A percentile compares a stretch with the other conserved stretches of the same genome.
Evolutionary conservation across 2,329 filamentous ascomycete genomes (phyloP).

Genomic region (Talaromyces sp.): DNA sequence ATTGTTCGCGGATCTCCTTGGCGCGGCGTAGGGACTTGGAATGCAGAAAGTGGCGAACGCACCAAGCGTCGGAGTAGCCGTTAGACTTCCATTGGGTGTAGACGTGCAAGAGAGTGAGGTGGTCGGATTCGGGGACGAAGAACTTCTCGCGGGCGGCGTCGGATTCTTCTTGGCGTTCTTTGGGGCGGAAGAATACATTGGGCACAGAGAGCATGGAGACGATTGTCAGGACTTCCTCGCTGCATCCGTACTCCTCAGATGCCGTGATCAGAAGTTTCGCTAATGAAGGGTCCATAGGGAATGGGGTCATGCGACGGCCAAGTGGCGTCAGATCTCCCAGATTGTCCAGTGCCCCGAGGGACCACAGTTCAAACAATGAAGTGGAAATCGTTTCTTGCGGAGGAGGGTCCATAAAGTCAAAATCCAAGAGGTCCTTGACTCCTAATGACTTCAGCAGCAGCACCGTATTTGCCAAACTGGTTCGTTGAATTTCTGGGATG

Average conservation of each 20-base stretch:
- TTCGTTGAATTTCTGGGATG: conserved; percentile 95
- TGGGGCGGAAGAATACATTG: conserved; percentile 93
- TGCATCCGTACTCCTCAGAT: conserved; percentile 82
- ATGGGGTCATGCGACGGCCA: conserved; percentile 90
- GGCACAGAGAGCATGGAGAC: conserved; percentile 97
- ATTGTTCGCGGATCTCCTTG: conserved; percentile 90
- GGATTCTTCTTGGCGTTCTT: conserved; percentile 93
- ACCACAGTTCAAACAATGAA: conserved; percentile 96
- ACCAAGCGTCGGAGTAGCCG: conserved; percentile 86
- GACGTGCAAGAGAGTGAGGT: conserved; percentile 90
- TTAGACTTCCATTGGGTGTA: conserved; percentile 95
- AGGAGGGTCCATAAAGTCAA: conserved; percentile 98
- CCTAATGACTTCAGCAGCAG: conserved; percentile 90
- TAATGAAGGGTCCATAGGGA: conserved; percentile 95
- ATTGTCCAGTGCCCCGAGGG: conserved; percentile 87
- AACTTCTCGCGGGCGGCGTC: conserved; percentile 96
- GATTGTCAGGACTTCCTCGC: conserved; percentile 96
- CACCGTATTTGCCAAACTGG: conserved; percentile 92
- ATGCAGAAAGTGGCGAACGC: conserved; percentile 86
- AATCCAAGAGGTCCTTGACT: conserved; percentile 89
- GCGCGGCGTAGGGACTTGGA: conserved; percentile 88
- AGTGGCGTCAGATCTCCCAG: conserved; percentile 85
- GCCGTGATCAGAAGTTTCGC: conserved; percentile 93
- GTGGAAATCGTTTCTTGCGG: conserved; percentile 97
- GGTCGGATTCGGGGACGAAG: conserved; percentile 96